phyloP scores from a whole-genome alignment of 495 filamentous ascomycete species.

The Sabuloglossum arenarium region DNA sequence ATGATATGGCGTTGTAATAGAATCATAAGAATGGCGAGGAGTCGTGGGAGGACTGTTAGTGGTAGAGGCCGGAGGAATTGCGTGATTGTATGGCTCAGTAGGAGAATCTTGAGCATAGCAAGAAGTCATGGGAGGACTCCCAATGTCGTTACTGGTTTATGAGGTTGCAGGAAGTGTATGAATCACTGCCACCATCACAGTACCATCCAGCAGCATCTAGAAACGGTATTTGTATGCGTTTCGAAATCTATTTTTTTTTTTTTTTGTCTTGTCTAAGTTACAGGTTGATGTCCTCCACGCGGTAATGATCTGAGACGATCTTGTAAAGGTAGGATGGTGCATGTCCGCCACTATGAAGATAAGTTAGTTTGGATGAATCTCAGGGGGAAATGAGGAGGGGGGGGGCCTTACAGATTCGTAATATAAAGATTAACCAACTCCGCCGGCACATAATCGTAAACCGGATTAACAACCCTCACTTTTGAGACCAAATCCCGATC shows the following conservation, averaged over 20 bases:
- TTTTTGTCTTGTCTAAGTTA: constrained; percentile 5
- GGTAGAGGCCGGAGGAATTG: too few species aligned
- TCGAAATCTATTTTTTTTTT: neutral
- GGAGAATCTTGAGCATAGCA: too few species aligned
- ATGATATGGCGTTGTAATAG: too few species aligned
- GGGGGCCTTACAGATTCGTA: constrained; percentile 60
- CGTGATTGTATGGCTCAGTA: too few species aligned
- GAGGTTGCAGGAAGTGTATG: too few species aligned
- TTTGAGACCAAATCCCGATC: constrained; percentile 55
- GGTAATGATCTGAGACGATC: constrained; percentile 72
- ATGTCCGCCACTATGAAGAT: constrained; percentile 42
- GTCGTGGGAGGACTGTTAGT: too few species aligned
- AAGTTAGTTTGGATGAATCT: neutral
- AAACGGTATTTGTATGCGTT: too few species aligned
- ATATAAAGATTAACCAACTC: constrained; percentile 76
- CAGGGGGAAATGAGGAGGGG: neutral
- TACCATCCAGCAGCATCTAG: too few species aligned
- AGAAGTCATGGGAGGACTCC: too few species aligned
- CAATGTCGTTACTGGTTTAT: too few species aligned
- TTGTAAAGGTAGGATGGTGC: constrained; percentile 62
- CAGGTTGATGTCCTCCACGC: constrained; percentile 55
- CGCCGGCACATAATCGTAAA: constrained; percentile 65
- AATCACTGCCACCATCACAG: too few species aligned
- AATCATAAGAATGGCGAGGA: too few species aligned
- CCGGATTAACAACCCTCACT: constrained; percentile 58